Percentiles rank a stretch among this genome's conserved stretches.
Conservation (phyloP, 2,329 filamentous ascomycete genomes). For the Podosphaera fusca region DNA sequence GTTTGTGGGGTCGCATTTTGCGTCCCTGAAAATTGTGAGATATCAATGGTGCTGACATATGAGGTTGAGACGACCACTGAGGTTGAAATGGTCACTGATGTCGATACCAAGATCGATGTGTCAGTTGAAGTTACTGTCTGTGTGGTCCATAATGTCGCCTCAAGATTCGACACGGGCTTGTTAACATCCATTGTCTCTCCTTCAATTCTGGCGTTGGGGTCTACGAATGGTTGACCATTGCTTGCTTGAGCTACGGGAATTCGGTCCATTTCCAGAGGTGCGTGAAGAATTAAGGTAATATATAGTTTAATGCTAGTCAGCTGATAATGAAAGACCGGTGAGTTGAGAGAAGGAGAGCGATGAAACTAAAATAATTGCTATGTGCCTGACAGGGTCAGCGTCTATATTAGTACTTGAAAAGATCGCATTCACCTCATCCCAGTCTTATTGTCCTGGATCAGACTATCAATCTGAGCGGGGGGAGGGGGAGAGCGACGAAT, state of each 20-base stretch:
- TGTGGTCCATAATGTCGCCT: not conserved
- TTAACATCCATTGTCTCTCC: not conserved
- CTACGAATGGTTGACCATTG: not conserved
- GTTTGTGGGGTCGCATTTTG: not conserved
- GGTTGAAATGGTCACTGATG: not conserved
- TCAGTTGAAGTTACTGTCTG: not conserved
- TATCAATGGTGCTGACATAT: not conserved
- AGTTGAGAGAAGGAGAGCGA: too few species aligned
- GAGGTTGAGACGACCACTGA: not conserved
- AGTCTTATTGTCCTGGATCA: too few species aligned
- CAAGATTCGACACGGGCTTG: not conserved
- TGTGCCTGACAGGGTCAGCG: too few species aligned
- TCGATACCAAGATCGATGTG: not conserved
- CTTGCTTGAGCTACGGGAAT: not conserved
- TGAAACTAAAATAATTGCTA: too few species aligned
- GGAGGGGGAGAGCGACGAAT: too few species aligned
- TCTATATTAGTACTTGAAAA: too few species aligned
- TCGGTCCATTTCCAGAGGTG: not conserved
- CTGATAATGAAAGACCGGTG: too few species aligned
- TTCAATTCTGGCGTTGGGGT: not conserved
- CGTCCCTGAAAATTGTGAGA: not conserved
- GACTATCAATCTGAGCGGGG: too few species aligned
- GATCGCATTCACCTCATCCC: too few species aligned
- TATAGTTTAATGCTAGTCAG: too few species aligned
- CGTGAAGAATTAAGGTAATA: too few species aligned